Conservation (phyloP, 768 basidiomycete species). For the Leccinum rimulosum region DNA sequence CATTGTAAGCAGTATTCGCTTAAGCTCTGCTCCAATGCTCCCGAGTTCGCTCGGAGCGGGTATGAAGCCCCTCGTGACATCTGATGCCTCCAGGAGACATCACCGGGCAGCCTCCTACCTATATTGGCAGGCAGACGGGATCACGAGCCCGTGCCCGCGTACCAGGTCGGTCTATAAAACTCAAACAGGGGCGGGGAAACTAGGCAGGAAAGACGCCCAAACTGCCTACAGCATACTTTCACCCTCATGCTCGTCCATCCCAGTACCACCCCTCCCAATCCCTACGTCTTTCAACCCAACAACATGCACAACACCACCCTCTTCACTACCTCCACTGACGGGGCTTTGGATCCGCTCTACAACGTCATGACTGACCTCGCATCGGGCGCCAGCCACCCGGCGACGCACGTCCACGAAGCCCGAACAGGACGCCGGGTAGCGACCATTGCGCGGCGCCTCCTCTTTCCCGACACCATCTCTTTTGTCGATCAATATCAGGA, state of each 20-base stretch:
- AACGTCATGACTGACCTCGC: slow-evolving; percentile 7
- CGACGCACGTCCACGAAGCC: slow-evolving; percentile 8
- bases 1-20: not conserved
- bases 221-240: slow-evolving; percentile 3
- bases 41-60: not conserved
- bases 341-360: slow-evolving; percentile 7
- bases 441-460: not conserved
- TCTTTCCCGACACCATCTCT: slow-evolving; percentile 16
- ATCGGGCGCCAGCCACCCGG: slow-evolving; percentile 1
- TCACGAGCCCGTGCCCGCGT: not conserved
- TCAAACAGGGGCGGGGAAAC: not conserved
- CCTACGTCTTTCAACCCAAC: slow-evolving; percentile 11
- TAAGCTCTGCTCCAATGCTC: not conserved
- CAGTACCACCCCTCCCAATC: not conserved
- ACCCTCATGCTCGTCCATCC: not conserved
- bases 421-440: slow-evolving; percentile 7
- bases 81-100: too few species aligned
- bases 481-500: slow-evolving; percentile 4
- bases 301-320: slow-evolving; percentile 13
- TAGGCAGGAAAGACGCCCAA: not conserved
- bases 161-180: not conserved
- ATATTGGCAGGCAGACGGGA: not conserved
- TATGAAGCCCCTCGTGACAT: not conserved
- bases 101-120: not conserved
- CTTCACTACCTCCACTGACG: not conserved